Evolutionary conservation across 202 grass and related monocot species (phyloP).

Genomic region (Carex arenaria): DNA sequence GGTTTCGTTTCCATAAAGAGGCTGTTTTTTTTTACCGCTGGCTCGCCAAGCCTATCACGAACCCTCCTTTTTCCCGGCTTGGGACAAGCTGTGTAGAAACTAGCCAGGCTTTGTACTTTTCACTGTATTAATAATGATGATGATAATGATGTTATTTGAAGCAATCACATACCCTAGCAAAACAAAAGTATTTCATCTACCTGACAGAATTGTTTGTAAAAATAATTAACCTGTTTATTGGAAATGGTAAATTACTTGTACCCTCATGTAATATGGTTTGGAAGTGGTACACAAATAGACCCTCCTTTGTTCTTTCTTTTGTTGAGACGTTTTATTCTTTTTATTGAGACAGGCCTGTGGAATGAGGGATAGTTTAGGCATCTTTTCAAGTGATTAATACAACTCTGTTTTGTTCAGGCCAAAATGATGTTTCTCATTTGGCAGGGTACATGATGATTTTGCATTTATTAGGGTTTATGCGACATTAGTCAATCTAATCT

Average conservation of each 20-base stretch:
- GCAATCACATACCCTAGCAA: not conserved
- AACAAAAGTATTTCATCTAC: not conserved
- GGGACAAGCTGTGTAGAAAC: too few species aligned
- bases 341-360: not conserved
- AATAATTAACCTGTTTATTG: not conserved
- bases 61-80: too few species aligned
- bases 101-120: not conserved
- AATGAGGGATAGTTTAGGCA: not conserved
- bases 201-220: not conserved
- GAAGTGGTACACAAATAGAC: not conserved
- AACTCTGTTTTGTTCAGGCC: not conserved
- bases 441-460: not conserved
- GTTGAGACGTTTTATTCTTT: too few species aligned
- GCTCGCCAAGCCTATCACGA: too few species aligned
- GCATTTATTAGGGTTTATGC: not conserved
- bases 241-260: not conserved
- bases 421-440: constrained; percentile 11
- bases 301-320: not conserved
- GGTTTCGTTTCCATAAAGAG: too few species aligned
- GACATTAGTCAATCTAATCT: not conserved
- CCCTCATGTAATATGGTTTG: not conserved
- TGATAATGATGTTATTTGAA: not conserved
- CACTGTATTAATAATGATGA: not conserved
- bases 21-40: too few species aligned
- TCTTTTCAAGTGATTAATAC: not conserved